Conservation (phyloP, 371 early-diverging fungal species). For the Syncephalastrum monosporum region DNA sequence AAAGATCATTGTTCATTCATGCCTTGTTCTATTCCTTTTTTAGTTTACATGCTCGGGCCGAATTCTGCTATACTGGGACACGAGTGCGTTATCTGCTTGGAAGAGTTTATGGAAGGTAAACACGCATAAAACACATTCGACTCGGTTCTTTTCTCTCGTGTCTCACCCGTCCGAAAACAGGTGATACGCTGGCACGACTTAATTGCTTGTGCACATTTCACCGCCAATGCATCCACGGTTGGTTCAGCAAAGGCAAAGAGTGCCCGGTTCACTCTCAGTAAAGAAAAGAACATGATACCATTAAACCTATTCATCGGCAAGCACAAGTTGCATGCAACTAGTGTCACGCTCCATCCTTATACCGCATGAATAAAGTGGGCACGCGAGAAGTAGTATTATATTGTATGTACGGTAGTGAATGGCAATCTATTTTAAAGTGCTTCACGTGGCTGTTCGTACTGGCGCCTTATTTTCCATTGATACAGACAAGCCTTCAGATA, state of each 20-base stretch:
- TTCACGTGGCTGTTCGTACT: too few relatives aligned
- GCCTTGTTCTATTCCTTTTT: neutral
- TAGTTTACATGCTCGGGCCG: constrained; percentile 48
- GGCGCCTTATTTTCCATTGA: too few relatives aligned
- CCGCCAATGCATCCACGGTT: constrained; percentile 65
- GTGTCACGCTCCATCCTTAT: too few relatives aligned
- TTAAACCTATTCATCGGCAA: neutral
- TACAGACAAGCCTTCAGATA: too few relatives aligned
- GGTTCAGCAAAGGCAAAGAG: constrained; percentile 57
- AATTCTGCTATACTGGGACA: constrained; percentile 59
- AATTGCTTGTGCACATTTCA: constrained; percentile 76
- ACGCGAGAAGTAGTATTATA: too few relatives aligned
- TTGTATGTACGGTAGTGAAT: too few relatives aligned
- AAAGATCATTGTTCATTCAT: neutral
- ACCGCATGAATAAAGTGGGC: too few relatives aligned
- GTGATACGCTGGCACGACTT: constrained; percentile 67
- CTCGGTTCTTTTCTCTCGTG: neutral
- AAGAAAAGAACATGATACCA: neutral
- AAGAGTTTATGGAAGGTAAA: constrained; percentile 68
- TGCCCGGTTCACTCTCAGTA: constrained; percentile 61
- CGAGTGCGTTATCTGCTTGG: constrained; percentile 85
- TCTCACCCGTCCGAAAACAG: constrained; percentile 15
- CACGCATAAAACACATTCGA: neutral
- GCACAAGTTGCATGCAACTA: too few relatives aligned
- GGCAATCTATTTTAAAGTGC: too few relatives aligned